These are phyloP conservation scores for Blastobotrys illinoisensis DNA, from an alignment of 1,139 yeast genomes.

Conservation along the genomic window DNA sequence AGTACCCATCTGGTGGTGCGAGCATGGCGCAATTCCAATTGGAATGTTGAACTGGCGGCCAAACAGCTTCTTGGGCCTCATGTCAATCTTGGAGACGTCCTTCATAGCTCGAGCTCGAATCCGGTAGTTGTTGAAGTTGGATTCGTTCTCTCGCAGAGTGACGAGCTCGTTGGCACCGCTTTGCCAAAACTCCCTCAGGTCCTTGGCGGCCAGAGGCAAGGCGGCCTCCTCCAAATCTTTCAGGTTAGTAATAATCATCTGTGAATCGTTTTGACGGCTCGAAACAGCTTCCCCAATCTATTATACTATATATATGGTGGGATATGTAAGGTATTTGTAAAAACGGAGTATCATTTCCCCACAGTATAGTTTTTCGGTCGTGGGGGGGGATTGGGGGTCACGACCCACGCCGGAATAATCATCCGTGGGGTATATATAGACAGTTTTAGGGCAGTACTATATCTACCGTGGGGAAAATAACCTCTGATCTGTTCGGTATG, in stretches of 20 bases:
- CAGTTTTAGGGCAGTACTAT: too few relatives aligned
- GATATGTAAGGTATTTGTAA: not conserved
- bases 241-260: slow-evolving; percentile 7
- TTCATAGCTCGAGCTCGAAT: slow-evolving; percentile 43
- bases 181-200: slow-evolving; percentile 34
- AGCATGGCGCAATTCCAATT: slow-evolving; percentile 61
- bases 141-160: slow-evolving; percentile 31
- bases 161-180: slow-evolving; percentile 35
- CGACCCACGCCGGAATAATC: not conserved
- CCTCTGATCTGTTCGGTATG: not conserved
- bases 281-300: not conserved
- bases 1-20: slow-evolving; percentile 58
- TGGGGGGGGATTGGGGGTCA: not conserved
- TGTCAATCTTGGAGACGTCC: slow-evolving; percentile 38
- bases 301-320: not conserved
- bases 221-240: slow-evolving; percentile 24
- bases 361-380: not conserved
- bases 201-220: slow-evolving; percentile 23
- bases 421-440: not conserved
- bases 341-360: not conserved
- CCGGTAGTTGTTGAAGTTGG: slow-evolving; percentile 29
- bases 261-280: not conserved
- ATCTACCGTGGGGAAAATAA: too few relatives aligned
- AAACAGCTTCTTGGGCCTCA: slow-evolving; percentile 37
- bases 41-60: slow-evolving; percentile 45